These are phyloP conservation scores for Dryadomyces quercus-mongolicae DNA, from an alignment of 2,329 filamentous ascomycete genomes.

Conservation along the genomic window DNA sequence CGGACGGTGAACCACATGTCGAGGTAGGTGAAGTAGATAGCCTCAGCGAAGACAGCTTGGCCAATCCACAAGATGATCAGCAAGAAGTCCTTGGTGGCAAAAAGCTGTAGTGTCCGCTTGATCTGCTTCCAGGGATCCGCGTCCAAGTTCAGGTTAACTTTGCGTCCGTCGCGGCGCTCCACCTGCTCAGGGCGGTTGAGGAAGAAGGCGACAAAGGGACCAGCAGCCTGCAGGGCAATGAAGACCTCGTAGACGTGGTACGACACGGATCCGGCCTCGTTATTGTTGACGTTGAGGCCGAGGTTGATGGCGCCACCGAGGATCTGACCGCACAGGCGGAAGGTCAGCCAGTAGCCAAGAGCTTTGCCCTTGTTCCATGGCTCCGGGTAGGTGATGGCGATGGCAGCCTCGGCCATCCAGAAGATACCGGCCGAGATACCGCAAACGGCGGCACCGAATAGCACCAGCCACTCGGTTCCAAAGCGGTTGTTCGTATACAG, in stretches of 20 bases:
- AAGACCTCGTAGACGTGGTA: constrained; percentile 60
- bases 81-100: constrained; percentile 49
- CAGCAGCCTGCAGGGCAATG: constrained; percentile 55
- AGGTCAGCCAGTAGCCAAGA: constrained; percentile 51
- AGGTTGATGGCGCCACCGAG: constrained; percentile 62
- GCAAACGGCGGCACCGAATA: constrained; percentile 56
- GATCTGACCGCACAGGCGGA: constrained; percentile 50
- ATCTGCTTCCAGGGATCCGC: constrained; percentile 47
- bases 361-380: constrained; percentile 53
- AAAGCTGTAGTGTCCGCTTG: constrained; percentile 43
- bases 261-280: constrained; percentile 44
- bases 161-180: constrained; percentile 51
- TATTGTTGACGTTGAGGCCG: constrained; percentile 45
- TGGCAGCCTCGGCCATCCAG: constrained; percentile 65
- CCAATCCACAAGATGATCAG: constrained; percentile 56
- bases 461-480: constrained; percentile 54
- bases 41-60: constrained; percentile 58
- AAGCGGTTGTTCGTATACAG: constrained; percentile 63
- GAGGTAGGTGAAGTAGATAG: constrained; percentile 61
- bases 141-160: constrained; percentile 46
- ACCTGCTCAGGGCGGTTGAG: constrained; percentile 50
- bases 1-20: constrained; percentile 59
- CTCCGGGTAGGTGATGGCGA: constrained; percentile 61
- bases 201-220: constrained; percentile 51
- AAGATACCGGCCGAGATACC: constrained; percentile 61